Percentiles rank a stretch among this genome's conserved stretches.
Conservation (phyloP, 2,329 filamentous ascomycete genomes). For the Fusarium stilboides region DNA sequence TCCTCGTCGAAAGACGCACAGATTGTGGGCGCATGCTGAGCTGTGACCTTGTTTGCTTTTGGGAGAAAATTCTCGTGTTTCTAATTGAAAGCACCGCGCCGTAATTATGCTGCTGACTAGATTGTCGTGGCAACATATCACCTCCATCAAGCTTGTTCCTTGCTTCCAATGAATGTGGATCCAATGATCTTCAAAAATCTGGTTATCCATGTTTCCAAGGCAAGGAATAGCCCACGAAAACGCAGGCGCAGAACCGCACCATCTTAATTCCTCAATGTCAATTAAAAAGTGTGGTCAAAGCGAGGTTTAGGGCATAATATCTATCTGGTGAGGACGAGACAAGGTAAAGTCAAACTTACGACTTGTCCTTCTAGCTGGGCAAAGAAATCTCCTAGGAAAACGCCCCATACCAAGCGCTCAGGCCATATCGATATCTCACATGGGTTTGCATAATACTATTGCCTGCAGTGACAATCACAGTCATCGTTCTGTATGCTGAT, state of each 20-base stretch:
- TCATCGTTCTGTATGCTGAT: neutral
- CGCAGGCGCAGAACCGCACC: neutral
- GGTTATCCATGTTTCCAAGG: slow-evolving; percentile 13
- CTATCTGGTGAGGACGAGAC: neutral
- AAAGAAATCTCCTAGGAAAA: neutral
- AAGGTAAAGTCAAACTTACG: neutral
- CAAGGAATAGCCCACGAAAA: neutral
- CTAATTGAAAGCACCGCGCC: neutral
- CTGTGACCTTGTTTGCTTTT: neutral
- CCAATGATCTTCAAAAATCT: neutral
- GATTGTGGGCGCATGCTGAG: too few species aligned
- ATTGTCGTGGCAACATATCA: slow-evolving; percentile 10
- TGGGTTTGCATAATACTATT: slow-evolving; percentile 2
- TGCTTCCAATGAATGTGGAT: neutral
- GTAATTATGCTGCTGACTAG: neutral
- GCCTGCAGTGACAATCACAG: neutral
- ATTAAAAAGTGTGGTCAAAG: neutral
- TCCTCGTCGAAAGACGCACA: too few species aligned
- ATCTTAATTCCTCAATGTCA: neutral
- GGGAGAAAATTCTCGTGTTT: neutral
- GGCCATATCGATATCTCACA: slow-evolving; percentile 11
- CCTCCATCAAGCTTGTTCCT: slow-evolving; percentile 4
- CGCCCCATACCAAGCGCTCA: slow-evolving; percentile 1
- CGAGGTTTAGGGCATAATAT: neutral
- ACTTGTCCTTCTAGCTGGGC: neutral